Evolutionary conservation across 2,329 filamentous ascomycete species (phyloP), one percentile per base, ranked within the genome.

Genomic region (Colletotrichum echinochloae): DNA sequence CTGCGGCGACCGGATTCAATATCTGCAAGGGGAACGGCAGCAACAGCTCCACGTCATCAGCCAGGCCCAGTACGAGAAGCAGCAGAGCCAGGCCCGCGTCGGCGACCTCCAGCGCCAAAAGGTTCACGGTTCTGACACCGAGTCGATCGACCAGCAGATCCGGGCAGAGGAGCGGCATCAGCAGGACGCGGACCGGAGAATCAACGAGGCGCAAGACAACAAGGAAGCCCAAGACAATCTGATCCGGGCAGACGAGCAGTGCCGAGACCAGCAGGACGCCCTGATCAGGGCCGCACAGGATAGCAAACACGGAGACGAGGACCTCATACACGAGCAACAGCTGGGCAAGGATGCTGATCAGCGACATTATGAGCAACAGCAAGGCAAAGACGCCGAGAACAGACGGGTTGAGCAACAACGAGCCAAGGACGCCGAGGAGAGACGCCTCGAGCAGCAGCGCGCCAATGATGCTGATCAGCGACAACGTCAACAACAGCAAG

Each of bases 61-160:
- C n/a, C 49, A 65, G 51, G 52, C 39, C n/a, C 18, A 65, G 16
- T 12, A 23, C 16, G 52, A 68, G 3, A 57, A 57, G 30, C 14
- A 37, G 37, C 26, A 11, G 6, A 56, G 37, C 14, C 49, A 55
- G 4, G 41, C 7, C 11, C 49, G 26, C 9, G 48, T 70, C n/a
- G 16, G n/a, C 16, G 30, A 61, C 6, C 30, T 37, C 3, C 26
- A 49, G 14, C 20, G 9, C 2, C 20, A 23, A 16, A 60, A 49
- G 20, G 16, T 2, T 18, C 5, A 20, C 2, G 16, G 41, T 3
- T 6, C 20, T 9, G 59, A 60, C 14, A 33, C 16, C 5, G 33
- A 49, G 14, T 16, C 30, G 2, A 35, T 46, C 30, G 59, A 60
- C n/a, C 6, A 5, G 11, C 23, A 46, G 9, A 55, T 68, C 7